These are phyloP conservation scores for Trichophyton mentagrophytes DNA, from an alignment of 2,329 filamentous ascomycete genomes.

Conservation along the genomic window DNA sequence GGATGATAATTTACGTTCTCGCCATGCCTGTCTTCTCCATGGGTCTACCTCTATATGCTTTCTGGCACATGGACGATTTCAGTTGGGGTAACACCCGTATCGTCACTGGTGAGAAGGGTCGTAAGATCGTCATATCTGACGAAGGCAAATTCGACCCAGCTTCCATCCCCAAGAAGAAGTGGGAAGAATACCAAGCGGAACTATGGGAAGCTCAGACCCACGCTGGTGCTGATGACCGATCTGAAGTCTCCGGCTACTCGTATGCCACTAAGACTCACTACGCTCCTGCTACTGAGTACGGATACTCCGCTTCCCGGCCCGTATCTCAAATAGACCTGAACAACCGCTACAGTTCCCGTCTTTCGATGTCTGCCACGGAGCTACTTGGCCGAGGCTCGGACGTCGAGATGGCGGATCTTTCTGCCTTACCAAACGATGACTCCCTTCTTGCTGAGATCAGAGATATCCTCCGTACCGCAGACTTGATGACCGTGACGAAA, in stretches of 20 bases:
- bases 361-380: slow-evolving; percentile 67
- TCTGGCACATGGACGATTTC: slow-evolving; percentile 99
- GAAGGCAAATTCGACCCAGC: slow-evolving; percentile 95
- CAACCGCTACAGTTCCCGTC: slow-evolving; percentile 48
- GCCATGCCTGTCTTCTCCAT: slow-evolving; percentile 89
- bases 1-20: slow-evolving; percentile 93
- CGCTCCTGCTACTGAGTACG: slow-evolving; percentile 57
- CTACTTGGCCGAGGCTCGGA: slow-evolving; percentile 43
- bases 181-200: slow-evolving; percentile 98
- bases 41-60: slow-evolving; percentile 79
- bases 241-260: slow-evolving; percentile 83
- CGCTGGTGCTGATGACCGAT: slow-evolving; percentile 59
- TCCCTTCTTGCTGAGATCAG: slow-evolving; percentile 84
- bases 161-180: slow-evolving; percentile 92
- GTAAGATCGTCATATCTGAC: slow-evolving; percentile 85
- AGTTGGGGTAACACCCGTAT: slow-evolving; percentile 98
- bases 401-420: slow-evolving; percentile 61
- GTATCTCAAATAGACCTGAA: slow-evolving; percentile 47
- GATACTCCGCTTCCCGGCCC: slow-evolving; percentile 48
- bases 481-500: slow-evolving; percentile 97
- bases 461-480: slow-evolving; percentile 79
- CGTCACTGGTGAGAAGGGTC: slow-evolving; percentile 83
- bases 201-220: slow-evolving; percentile 94
- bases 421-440: slow-evolving; percentile 73
- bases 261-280: slow-evolving; percentile 75